Evolutionary conservation across 2,329 filamentous ascomycete species (phyloP).

Genomic region (Arthrobotrys megalospora): DNA sequence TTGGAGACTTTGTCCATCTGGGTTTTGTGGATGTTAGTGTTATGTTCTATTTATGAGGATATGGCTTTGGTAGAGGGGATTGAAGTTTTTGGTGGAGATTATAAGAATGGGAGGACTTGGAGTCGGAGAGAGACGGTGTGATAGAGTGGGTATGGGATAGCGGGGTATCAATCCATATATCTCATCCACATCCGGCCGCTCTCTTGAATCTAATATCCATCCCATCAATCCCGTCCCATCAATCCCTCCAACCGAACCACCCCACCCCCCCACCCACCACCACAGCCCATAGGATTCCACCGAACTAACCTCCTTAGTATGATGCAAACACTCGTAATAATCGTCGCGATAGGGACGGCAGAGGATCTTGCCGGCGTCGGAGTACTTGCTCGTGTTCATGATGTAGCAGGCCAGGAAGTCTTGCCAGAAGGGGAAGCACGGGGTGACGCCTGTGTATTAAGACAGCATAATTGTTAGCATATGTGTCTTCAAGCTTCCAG

Average conservation of each 20-base stretch:
- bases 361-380: constrained; percentile 83
- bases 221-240: too few relatives aligned
- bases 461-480: not conserved
- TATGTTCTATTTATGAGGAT: not conserved
- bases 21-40: not conserved
- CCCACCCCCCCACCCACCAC: too few relatives aligned
- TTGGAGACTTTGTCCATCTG: constrained; percentile 50
- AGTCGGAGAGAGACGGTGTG: too few relatives aligned
- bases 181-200: too few relatives aligned
- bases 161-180: too few relatives aligned
- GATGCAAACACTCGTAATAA: constrained; percentile 98
- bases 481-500: not conserved
- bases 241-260: not conserved
- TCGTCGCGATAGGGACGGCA: constrained; percentile 89
- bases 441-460: constrained; percentile 72
- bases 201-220: too few relatives aligned
- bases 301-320: constrained; percentile 91
- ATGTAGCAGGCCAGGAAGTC: constrained; percentile 99
- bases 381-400: constrained; percentile 84
- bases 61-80: not conserved
- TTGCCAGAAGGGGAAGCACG: constrained; percentile 99
- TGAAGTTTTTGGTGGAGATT: not conserved
- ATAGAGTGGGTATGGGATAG: too few relatives aligned
- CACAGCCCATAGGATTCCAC: not conserved
- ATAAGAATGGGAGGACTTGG: too few relatives aligned